Base-by-base conservation (phyloP, 257 asterid genomes). In the Nemophila menziesii region DNA sequence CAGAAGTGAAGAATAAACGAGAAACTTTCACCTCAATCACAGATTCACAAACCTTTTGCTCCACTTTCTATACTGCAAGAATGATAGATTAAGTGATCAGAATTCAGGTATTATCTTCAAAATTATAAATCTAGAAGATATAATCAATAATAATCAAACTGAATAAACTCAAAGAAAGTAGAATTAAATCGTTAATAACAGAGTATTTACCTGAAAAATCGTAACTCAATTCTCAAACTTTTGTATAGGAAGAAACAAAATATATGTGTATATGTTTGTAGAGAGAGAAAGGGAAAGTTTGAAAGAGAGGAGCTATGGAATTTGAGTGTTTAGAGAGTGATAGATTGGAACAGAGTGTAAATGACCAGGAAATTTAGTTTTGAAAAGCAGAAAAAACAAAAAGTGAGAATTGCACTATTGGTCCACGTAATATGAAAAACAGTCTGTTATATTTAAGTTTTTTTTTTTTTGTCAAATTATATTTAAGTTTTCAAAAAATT, bases 201-300 rank as follows among this genome's bases (percentile, higher is more conserved):
- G 22, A 43, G 23, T 6, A 42, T 9, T 44, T 46, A 72, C 67
- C 75, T 60, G 39, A 46, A 20, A 53, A 55, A 50, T 48, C 16
- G 33, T 7, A 29, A 29, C 36, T 37, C 45, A 49, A 38, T 49
- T 17, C 43, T 19, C 55, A 14, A 24, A 37, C 41, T 15, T 10
- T 21, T n/a, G n/a, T 24, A 37, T 8, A 20, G 22, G 47, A 33
- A 51, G 54, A 52, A 22, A 27, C 38, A 20, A 34, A 47, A 55
- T 33, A 37, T 20, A 11, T 36, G 39, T 41, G 33, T 53, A 23
- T 42, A 42, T 29, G 20, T 20, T 49, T 52, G 16, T 26, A 21
- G 33, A 52, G 60, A 52, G 39, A 63, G 54, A 56, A 43, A 38
- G 29, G 22, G 26, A 36, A 4, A n/a, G 33, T 15, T 14, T 10